Evolutionary conservation across 2,329 filamentous ascomycete species (phyloP), one percentile per base, ranked within the genome.

Genomic region (Ceratocystis alfenasii): DNA sequence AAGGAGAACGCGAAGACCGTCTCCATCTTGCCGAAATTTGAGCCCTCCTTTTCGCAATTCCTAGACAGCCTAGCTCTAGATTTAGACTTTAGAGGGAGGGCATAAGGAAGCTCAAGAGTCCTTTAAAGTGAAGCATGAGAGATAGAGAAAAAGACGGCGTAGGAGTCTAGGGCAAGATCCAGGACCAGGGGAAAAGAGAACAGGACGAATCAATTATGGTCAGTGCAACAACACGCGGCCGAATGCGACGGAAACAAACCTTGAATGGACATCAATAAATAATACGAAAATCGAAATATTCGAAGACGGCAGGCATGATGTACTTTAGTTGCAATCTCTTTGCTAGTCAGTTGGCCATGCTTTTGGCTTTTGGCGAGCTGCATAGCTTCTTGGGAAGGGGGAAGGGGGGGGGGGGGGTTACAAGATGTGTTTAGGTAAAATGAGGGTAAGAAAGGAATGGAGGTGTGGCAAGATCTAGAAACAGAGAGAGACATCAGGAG

Each of bases 191-290:
- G n/a, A 20, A 10, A 20, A 20, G 20, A 20, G 46, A 10, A 3
- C 17, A 10, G 46, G 46, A 10, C 5, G 17, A 50, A 53, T 12
- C 28, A n/a, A 59, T 59, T 30, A 15, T n/a, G 53, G 53, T 59
- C 61, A 63, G 61, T 63, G 61, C 41, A 36, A 44, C 46, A 25
- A 22, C 46, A 45, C 44, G 60, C 36, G 60, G 44, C 60, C 60
- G 20, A 62, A 62, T 44, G 41, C 60, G n/a, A 59, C 28, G 25
- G 55, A 63, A 63, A n/a, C 30, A 50, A 59, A 63, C 61, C 61
- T 63, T 63, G 44, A 63, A 50, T 50, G 20, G 61, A 63, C 61
- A 48, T 48, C 44, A 30, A 15, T 8, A 17, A 33, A 33, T 15
- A 33, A 36, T 15, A 36, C 1, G 3, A 57, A 25, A 33, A 57